Conservation (phyloP, 2,329 filamentous ascomycete genomes). For the Pseudogymnoascus sp. region DNA sequence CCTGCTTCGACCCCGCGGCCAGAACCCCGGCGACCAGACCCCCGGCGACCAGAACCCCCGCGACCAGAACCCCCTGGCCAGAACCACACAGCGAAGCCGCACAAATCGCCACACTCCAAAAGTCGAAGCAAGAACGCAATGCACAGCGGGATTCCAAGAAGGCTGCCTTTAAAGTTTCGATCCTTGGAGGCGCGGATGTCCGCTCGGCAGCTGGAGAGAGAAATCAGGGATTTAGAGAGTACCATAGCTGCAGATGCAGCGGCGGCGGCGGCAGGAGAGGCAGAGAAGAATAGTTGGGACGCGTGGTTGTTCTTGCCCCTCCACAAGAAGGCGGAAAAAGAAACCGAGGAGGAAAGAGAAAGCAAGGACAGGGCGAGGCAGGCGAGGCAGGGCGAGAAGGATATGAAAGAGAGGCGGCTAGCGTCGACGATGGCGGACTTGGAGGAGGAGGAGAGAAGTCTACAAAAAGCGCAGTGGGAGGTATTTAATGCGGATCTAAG, state of each 20-base stretch:
- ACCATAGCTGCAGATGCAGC: constrained; percentile 15
- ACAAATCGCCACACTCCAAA: constrained; percentile 24
- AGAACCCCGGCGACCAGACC: background rate
- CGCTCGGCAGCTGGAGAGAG: constrained; percentile 21
- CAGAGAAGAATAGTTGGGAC: constrained; percentile 27
- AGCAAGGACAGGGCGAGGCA: background rate
- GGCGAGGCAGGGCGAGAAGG: constrained; percentile 23
- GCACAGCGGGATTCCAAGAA: constrained; percentile 24
- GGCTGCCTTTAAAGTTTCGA: constrained; percentile 17
- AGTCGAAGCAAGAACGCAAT: constrained; percentile 25
- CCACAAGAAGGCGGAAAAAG: constrained; percentile 21
- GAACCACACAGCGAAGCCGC: constrained; percentile 18
- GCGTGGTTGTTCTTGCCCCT: constrained; percentile 25
- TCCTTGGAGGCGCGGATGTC: constrained; percentile 16
- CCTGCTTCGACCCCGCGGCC: background rate
- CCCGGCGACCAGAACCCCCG: background rate
- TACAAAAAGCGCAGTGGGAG: constrained; percentile 10
- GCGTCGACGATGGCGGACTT: constrained; percentile 17
- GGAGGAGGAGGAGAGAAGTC: constrained; percentile 8
- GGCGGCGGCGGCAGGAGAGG: constrained; percentile 24
- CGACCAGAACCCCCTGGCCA: no score
- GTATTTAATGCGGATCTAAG: constrained; percentile 11
- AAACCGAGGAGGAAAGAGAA: constrained; percentile 18
- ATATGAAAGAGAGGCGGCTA: constrained; percentile 28
- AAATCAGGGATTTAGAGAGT: constrained; percentile 8